Percentiles rank a stretch among this genome's conserved stretches.
phyloP scores from a whole-genome alignment of 2,329 filamentous ascomycete species.

The Hypoxylon sp. region DNA sequence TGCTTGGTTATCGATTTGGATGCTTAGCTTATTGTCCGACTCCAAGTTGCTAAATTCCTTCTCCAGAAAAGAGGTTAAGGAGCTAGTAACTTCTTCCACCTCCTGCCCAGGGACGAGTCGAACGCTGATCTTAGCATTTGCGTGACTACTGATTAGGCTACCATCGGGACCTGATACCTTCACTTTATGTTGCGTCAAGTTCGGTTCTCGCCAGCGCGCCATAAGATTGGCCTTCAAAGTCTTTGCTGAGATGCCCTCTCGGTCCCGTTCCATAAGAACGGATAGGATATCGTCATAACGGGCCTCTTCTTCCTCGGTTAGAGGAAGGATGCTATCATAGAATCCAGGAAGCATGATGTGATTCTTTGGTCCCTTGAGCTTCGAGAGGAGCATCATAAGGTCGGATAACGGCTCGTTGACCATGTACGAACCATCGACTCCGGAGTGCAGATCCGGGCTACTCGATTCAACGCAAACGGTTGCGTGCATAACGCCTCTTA shows the following conservation, averaged over 20 bases:
- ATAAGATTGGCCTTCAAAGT: conserved; percentile 86
- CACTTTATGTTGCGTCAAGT: conserved; percentile 91
- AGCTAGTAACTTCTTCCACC: conserved; percentile 75
- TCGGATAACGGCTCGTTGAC: conserved; percentile 93
- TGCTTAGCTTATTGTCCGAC: conserved; percentile 80
- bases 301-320: conserved; percentile 78
- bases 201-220: conserved; percentile 94
- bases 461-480: conserved; percentile 87
- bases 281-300: conserved; percentile 86
- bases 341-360: conserved; percentile 86
- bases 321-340: conserved; percentile 81
- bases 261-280: conserved; percentile 76
- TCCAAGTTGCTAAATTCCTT: conserved; percentile 77
- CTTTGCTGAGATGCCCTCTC: conserved; percentile 65
- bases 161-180: conserved; percentile 92
- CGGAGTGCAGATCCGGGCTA: conserved; percentile 90
- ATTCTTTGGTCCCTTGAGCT: conserved; percentile 82
- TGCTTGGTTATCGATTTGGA: conserved; percentile 90
- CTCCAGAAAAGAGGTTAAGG: conserved; percentile 72
- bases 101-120: conserved; percentile 95
- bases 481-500: conserved; percentile 92
- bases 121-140: conserved; percentile 87
- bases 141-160: conserved; percentile 88
- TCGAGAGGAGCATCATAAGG: conserved; percentile 82
- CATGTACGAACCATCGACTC: conserved; percentile 92